phyloP scores from a whole-genome alignment of 345 rosid genomes.

The Microcos paniculata region DNA sequence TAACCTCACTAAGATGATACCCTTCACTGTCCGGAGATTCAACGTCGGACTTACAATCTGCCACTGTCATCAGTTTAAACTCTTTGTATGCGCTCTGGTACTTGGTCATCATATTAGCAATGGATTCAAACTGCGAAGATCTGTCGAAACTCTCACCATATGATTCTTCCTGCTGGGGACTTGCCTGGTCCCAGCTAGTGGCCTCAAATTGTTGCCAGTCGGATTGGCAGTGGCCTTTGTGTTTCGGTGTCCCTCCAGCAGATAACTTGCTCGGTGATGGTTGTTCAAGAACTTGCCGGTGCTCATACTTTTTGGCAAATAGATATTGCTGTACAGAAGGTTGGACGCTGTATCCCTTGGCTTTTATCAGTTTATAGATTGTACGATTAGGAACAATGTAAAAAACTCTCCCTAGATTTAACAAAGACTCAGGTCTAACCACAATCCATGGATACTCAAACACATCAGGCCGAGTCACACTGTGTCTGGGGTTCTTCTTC shows the following conservation, averaged over 20 bases:
- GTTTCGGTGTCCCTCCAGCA: constrained; percentile 30
- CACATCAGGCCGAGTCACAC: constrained; percentile 42
- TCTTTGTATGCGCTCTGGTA: not conserved
- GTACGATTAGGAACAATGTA: constrained; percentile 42
- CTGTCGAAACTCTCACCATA: not conserved
- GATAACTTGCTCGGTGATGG: not conserved
- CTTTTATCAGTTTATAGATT: constrained; percentile 35
- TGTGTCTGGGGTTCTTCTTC: constrained; percentile 49
- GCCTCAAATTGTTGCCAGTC: constrained; percentile 9
- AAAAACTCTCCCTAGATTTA: constrained; percentile 38
- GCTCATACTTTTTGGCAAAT: not conserved
- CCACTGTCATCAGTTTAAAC: constrained; percentile 7
- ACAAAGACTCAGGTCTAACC: constrained; percentile 39
- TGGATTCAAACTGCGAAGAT: constrained; percentile 17
- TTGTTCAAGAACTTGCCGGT: not conserved
- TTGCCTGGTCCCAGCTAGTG: not conserved
- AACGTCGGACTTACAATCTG: not conserved
- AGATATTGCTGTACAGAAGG: not conserved
- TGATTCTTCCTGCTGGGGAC: constrained; percentile 10
- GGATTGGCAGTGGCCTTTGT: constrained; percentile 3
- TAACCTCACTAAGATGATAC: not conserved
- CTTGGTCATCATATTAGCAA: constrained; percentile 20
- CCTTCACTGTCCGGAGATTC: not conserved
- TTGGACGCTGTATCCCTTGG: constrained; percentile 13
- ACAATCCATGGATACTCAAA: constrained; percentile 54